Evolutionary conservation across 768 basidiomycete species (phyloP).

Genomic region (Cystofilobasidium bisporidii): DNA sequence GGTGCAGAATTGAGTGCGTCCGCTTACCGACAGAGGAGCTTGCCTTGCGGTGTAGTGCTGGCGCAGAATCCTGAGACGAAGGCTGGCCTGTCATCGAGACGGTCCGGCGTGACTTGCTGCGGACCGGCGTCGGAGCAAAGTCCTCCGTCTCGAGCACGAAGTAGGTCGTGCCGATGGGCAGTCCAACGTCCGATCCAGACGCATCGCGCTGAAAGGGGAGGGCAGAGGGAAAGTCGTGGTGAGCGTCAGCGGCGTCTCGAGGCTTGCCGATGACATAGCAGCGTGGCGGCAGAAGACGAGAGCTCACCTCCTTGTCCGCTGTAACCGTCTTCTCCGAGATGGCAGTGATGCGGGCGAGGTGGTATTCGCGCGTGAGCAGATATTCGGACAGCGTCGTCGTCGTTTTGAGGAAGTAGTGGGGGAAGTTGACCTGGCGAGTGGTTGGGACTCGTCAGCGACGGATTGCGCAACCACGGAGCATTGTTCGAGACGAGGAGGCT

Average conservation of each 20-base stretch:
- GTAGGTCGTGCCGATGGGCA: conserved; percentile 14
- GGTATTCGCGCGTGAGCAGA: conserved; percentile 26
- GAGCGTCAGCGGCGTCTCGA: too few species aligned
- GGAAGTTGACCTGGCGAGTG: conserved; percentile 73
- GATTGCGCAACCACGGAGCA: too few species aligned
- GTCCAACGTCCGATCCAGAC: conserved; percentile 14
- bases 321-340: conserved; percentile 26
- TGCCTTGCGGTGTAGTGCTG: background rate
- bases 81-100: conserved; percentile 59
- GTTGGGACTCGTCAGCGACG: too few species aligned
- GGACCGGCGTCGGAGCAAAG: conserved; percentile 18
- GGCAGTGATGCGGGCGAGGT: conserved; percentile 16
- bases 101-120: conserved; percentile 10
- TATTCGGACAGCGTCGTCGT: conserved; percentile 69
- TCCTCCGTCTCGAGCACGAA: conserved; percentile 21
- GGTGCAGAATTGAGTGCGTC: background rate
- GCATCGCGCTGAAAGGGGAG: background rate
- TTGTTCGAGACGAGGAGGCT: too few species aligned
- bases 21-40: background rate
- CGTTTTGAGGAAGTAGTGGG: conserved; percentile 91
- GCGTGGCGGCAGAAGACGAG: background rate
- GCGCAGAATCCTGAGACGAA: background rate
- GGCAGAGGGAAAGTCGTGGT: background rate
- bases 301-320: background rate
- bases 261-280: background rate